Evolutionary conservation across 2,329 filamentous ascomycete genomes (phyloP).

Genomic region (Fusarium illudens): DNA sequence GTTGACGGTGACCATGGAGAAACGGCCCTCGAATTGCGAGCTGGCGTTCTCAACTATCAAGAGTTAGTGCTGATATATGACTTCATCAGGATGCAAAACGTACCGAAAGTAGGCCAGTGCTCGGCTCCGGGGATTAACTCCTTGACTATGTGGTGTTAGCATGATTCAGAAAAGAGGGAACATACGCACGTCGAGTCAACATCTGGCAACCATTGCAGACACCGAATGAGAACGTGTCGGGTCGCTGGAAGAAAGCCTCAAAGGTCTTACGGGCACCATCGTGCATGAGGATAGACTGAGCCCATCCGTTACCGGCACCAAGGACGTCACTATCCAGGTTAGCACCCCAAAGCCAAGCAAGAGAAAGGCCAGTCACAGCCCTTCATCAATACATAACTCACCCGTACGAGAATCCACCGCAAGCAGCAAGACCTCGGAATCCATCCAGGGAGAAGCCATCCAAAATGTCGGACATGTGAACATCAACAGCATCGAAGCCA

Average conservation of each 20-base stretch:
- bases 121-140: conserved; percentile 41
- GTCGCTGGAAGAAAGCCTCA: conserved; percentile 82
- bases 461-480: conserved; percentile 96
- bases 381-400: conserved; percentile 8
- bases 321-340: conserved; percentile 63
- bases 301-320: conserved; percentile 96
- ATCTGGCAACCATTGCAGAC: conserved; percentile 99
- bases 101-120: conserved; percentile 67
- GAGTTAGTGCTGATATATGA: conserved; percentile 5
- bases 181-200: conserved; percentile 67
- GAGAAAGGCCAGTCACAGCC: neutral
- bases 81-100: neutral
- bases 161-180: neutral
- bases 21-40: conserved; percentile 43
- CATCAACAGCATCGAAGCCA: conserved; percentile 89
- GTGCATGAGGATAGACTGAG: conserved; percentile 90
- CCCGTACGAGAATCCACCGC: conserved; percentile 95
- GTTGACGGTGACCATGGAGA: conserved; percentile 40
- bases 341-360: neutral
- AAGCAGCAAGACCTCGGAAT: conserved; percentile 91
- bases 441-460: conserved; percentile 79
- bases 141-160: conserved; percentile 30
- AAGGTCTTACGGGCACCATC: conserved; percentile 79
- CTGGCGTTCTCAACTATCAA: conserved; percentile 72
- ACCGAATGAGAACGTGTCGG: conserved; percentile 90